A percentile compares a stretch with the other conserved stretches of the same genome.
These are phyloP conservation scores for Physcomitrium patens DNA, from an alignment of 225 moss, liverwort and hornwort species.

Conservation along the genomic window DNA sequence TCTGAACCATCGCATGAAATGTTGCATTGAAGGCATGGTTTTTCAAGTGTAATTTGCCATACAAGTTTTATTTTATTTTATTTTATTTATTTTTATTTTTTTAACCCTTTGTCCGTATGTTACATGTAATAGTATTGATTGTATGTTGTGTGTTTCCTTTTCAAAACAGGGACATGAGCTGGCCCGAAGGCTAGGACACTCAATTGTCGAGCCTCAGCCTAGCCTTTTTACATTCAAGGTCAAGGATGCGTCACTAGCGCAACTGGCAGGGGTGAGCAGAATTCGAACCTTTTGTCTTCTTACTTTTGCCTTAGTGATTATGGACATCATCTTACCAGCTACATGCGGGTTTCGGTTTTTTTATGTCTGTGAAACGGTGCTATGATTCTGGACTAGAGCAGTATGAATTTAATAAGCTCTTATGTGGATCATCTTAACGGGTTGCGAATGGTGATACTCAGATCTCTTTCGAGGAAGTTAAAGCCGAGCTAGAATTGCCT, in stretches of 20 bases:
- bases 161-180: conserved; percentile 69
- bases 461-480: conserved; percentile 73
- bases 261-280: conserved; percentile 76
- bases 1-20: conserved; percentile 5
- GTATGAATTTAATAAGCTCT: neutral
- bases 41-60: too few relatives aligned
- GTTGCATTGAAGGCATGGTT: neutral
- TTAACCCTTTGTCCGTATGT: neutral
- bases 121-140: neutral
- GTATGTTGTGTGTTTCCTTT: conserved; percentile 19
- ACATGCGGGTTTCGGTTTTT: neutral
- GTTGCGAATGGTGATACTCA: conserved; percentile 33
- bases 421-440: neutral
- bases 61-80: too few relatives aligned
- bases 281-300: conserved; percentile 1
- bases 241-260: conserved; percentile 59
- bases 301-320: neutral
- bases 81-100: too few relatives aligned
- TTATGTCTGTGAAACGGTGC: neutral
- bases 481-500: conserved; percentile 72
- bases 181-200: conserved; percentile 74
- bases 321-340: neutral
- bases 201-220: conserved; percentile 79
- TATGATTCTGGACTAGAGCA: neutral
- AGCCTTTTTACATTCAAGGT: conserved; percentile 92